Evolutionary conservation across 331 rosid genomes (phyloP).

Genomic region (Rhamnella rubrinervis): DNA sequence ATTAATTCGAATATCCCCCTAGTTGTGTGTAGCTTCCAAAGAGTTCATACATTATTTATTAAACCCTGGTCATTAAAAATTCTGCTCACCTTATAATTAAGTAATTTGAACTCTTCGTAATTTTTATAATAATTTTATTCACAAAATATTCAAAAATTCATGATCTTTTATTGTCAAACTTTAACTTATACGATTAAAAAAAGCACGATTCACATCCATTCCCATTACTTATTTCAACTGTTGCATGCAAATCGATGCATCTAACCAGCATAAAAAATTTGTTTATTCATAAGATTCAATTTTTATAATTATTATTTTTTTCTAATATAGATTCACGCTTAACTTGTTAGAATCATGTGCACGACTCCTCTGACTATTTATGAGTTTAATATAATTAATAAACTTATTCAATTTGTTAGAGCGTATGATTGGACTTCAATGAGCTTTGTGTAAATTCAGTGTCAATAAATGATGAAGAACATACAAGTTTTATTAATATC

Average conservation of each 20-base stretch:
- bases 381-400: neutral
- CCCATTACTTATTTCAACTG: neutral
- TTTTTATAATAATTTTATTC: no score
- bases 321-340: no score
- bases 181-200: slow-evolving; percentile 2
- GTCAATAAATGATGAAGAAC: slow-evolving; percentile 5
- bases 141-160: neutral
- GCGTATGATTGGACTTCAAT: slow-evolving; percentile 11
- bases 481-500: no score
- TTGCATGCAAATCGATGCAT: slow-evolving; percentile 7
- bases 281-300: neutral
- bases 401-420: slow-evolving; percentile 15
- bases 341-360: no score
- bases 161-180: neutral
- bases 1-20: no score
- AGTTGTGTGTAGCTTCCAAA: no score
- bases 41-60: no score
- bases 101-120: no score
- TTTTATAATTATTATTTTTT: no score
- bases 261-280: neutral
- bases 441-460: slow-evolving; percentile 4
- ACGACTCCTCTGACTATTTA: neutral
- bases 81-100: no score
- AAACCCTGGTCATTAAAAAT: no score
- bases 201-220: neutral